phyloP scores from a whole-genome alignment of 164 flowering plant genomes.

The Macadamia tetraphylla region DNA sequence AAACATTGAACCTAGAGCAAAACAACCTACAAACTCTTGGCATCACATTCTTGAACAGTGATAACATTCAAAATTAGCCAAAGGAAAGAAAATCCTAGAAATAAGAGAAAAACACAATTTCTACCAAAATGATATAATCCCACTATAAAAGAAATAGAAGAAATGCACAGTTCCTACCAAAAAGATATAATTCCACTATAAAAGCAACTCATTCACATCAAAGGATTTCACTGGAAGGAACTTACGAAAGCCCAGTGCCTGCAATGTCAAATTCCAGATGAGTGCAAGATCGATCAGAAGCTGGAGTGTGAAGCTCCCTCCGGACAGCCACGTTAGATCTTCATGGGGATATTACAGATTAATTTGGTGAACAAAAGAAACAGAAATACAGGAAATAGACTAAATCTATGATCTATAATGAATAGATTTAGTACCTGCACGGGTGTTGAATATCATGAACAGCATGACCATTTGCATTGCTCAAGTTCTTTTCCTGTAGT shows the following conservation, averaged over 20 bases:
- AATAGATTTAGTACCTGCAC: conserved; percentile 51
- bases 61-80: no score
- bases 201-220: background rate
- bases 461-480: conserved; percentile 67
- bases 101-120: no score
- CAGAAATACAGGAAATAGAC: background rate
- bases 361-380: background rate
- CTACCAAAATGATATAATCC: no score
- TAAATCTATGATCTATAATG: background rate
- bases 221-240: conserved; percentile 9
- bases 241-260: conserved; percentile 81
- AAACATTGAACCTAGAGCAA: background rate
- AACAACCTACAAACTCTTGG: background rate
- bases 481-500: conserved; percentile 34
- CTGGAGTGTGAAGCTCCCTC: conserved; percentile 86
- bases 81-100: background rate
- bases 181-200: no score
- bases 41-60: background rate
- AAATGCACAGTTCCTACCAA: no score
- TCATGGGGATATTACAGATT: conserved; percentile 17
- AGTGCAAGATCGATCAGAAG: conserved; percentile 92
- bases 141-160: no score
- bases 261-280: conserved; percentile 94
- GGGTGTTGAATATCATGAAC: conserved; percentile 90
- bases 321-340: conserved; percentile 81